A percentile compares a stretch with the other conserved stretches of the same genome.
Evolutionary conservation across 106 monocot genomes (phyloP).

Genomic region (Allium sativum): DNA sequence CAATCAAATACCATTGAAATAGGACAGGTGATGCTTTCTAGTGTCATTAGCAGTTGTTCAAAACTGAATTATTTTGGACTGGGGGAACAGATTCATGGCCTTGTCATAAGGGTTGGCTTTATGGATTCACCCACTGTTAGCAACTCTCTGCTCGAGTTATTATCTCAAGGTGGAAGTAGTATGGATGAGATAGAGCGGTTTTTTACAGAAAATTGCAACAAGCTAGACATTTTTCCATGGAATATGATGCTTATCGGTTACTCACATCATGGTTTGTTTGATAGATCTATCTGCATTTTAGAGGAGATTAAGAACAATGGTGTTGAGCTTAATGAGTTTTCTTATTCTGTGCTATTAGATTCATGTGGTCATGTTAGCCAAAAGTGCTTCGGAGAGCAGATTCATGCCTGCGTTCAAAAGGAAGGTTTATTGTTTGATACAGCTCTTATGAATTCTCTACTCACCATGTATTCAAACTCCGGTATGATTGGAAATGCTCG

Average conservation of each 20-base stretch:
- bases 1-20: conserved; percentile 1
- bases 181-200: conserved; percentile 28
- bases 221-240: conserved; percentile 22
- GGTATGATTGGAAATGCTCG: conserved; percentile 12
- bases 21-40: conserved; percentile 21
- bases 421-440: conserved; percentile 23
- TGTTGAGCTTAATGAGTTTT: conserved; percentile 27
- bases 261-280: conserved; percentile 3
- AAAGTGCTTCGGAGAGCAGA: conserved; percentile 11
- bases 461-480: conserved; percentile 28
- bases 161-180: conserved; percentile 16
- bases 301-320: conserved; percentile 10
- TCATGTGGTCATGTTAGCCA: conserved; percentile 6
- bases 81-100: conserved; percentile 22
- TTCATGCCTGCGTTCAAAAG: conserved; percentile 23
- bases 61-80: conserved; percentile 15
- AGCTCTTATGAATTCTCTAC: conserved; percentile 29
- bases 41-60: conserved; percentile 22
- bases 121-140: conserved; percentile 6
- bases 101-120: conserved; percentile 20
- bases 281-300: conserved; percentile 16
- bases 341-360: conserved; percentile 30
- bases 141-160: conserved; percentile 28
- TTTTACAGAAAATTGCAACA: conserved; percentile 9
- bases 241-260: conserved; percentile 28